Percentiles rank a stretch among this genome's conserved stretches.
These are phyloP conservation scores for Ceratocystis colombiana DNA, from an alignment of 2,329 filamentous ascomycete genomes.

Conservation along the genomic window DNA sequence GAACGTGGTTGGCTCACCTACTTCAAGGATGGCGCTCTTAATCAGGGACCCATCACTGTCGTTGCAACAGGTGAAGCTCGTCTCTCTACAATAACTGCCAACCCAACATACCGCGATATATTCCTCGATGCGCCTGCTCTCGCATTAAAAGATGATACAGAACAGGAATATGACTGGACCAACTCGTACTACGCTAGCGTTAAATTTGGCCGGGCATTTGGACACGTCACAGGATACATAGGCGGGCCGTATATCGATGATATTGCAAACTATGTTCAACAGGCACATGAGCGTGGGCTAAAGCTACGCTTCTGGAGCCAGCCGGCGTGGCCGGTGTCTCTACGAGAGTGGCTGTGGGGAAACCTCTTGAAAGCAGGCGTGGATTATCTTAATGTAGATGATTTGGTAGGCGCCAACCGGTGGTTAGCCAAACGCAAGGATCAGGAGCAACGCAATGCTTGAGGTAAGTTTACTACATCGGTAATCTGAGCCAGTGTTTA, in stretches of 20 bases:
- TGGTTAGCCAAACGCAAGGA: constrained; percentile 14
- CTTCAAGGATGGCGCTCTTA: constrained; percentile 42
- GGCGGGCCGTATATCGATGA: constrained; percentile 35
- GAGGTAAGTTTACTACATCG: no score
- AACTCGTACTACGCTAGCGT: constrained; percentile 60
- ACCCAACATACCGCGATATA: constrained; percentile 47
- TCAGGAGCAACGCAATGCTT: neutral
- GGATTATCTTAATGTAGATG: constrained; percentile 53
- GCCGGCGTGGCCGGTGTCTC: constrained; percentile 46
- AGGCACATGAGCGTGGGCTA: constrained; percentile 40
- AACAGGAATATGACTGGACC: constrained; percentile 36
- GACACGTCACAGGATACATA: constrained; percentile 40
- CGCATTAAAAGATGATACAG: constrained; percentile 29
- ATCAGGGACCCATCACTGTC: constrained; percentile 52
- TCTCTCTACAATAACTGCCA: constrained; percentile 45
- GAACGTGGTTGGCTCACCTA: constrained; percentile 47
- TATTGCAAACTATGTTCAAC: constrained; percentile 40
- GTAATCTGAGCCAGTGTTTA: no score
- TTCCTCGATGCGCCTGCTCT: constrained; percentile 58
- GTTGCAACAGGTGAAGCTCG: constrained; percentile 57
- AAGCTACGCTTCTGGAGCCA: constrained; percentile 52
- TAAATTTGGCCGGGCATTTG: constrained; percentile 47
- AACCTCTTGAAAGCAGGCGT: constrained; percentile 45
- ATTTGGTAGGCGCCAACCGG: constrained; percentile 33
- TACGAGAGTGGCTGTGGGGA: constrained; percentile 48